These are phyloP conservation scores for Phialophora verrucosa DNA, from an alignment of 2,329 filamentous ascomycete genomes.

Conservation along the genomic window DNA sequence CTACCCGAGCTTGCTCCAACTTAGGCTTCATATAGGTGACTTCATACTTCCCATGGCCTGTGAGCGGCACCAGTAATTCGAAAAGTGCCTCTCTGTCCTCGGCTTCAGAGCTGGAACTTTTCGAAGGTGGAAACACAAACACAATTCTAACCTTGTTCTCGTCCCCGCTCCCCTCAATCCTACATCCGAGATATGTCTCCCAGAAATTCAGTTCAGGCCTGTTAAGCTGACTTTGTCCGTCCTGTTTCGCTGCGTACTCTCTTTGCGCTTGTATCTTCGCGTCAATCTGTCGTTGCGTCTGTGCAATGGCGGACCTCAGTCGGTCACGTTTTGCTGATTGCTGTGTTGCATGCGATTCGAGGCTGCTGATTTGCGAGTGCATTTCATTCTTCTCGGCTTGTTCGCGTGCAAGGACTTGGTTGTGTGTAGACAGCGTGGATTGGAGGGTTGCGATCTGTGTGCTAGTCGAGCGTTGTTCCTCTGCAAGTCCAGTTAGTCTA, in stretches of 20 bases:
- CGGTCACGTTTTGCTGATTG: constrained; percentile 62
- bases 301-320: constrained; percentile 61
- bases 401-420: constrained; percentile 34
- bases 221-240: constrained; percentile 85
- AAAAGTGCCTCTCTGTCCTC: constrained; percentile 86
- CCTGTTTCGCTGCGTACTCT: constrained; percentile 69
- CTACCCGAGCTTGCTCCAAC: constrained; percentile 60
- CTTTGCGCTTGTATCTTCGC: constrained; percentile 54
- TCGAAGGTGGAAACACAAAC: constrained; percentile 84
- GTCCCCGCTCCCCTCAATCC: constrained; percentile 85
- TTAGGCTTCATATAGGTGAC: constrained; percentile 78
- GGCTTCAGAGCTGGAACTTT: constrained; percentile 41
- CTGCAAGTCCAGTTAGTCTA: constrained; percentile 53
- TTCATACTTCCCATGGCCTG: constrained; percentile 80
- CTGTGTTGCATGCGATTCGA: constrained; percentile 62
- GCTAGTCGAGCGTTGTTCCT: constrained; percentile 71
- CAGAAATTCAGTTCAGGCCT: constrained; percentile 94
- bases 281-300: constrained; percentile 54
- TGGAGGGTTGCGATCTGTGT: constrained; percentile 75
- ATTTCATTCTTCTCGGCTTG: constrained; percentile 65
- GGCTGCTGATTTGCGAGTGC: constrained; percentile 63
- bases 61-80: constrained; percentile 70
- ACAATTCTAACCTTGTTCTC: constrained; percentile 88
- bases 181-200: constrained; percentile 85
- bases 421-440: constrained; percentile 43